Evolutionary conservation across 306 rosid genomes (phyloP).

Genomic region (Gynostemma pentaphyllum): DNA sequence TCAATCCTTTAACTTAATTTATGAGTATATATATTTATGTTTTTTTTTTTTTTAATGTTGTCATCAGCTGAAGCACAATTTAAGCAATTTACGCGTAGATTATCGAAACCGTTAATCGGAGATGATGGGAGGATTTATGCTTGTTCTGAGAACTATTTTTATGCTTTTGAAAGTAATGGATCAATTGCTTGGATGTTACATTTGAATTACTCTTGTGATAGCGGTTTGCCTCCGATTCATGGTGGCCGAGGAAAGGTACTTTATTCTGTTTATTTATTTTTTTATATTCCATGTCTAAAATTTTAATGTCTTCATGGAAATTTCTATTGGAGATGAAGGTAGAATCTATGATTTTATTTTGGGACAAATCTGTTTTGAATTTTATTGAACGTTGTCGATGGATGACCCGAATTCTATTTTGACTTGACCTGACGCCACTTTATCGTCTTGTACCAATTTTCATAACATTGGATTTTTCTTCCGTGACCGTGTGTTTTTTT

Average conservation of each 20-base stretch:
- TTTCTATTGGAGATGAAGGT: too few relatives aligned
- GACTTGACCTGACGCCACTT: too few relatives aligned
- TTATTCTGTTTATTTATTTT: background rate
- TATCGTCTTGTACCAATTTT: too few relatives aligned
- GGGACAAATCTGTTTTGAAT: too few relatives aligned
- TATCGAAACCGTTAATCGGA: background rate
- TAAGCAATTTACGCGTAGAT: background rate
- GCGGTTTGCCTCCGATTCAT: slow-evolving; percentile 34
- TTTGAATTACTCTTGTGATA: slow-evolving; percentile 38
- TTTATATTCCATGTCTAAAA: too few relatives aligned
- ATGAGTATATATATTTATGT: background rate
- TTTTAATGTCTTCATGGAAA: too few relatives aligned
- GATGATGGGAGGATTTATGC: background rate
- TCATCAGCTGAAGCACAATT: background rate
- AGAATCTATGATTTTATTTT: too few relatives aligned
- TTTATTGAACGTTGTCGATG: too few relatives aligned
- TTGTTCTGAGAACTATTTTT: background rate
- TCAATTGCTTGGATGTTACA: slow-evolving; percentile 14
- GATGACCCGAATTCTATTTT: too few relatives aligned
- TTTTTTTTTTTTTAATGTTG: background rate
- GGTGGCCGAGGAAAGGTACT: slow-evolving; percentile 52
- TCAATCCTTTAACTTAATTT: background rate
- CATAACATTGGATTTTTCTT: too few relatives aligned
- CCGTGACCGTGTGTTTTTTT: too few relatives aligned
- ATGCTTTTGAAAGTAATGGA: slow-evolving; percentile 5